These are phyloP conservation scores for Pisolithus microcarpus DNA, from an alignment of 768 basidiomycete genomes.

Conservation along the genomic window DNA sequence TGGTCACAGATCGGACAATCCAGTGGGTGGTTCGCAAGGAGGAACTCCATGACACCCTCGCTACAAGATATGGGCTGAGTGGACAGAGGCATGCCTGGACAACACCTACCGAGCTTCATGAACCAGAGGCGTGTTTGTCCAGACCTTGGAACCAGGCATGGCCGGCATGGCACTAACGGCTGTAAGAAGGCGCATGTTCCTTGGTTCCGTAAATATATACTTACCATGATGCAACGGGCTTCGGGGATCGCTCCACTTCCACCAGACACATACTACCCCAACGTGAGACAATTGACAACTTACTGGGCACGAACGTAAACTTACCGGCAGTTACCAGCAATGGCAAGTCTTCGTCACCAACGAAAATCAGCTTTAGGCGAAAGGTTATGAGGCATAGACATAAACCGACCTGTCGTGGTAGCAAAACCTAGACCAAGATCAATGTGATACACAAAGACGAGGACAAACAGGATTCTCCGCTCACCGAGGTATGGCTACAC, in stretches of 20 bases:
- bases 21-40: conserved; percentile 94
- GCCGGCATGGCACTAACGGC: conserved; percentile 85
- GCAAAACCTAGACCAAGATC: conserved; percentile 50
- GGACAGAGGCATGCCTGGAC: background rate
- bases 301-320: conserved; percentile 19
- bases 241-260: conserved; percentile 92
- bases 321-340: conserved; percentile 95
- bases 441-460: conserved; percentile 4
- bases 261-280: conserved; percentile 88
- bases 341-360: conserved; percentile 59
- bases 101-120: conserved; percentile 69
- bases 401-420: conserved; percentile 71
- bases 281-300: conserved; percentile 1
- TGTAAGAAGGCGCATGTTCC: background rate
- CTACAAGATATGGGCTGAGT: conserved; percentile 32
- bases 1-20: conserved; percentile 99
- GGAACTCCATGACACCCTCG: conserved; percentile 98
- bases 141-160: conserved; percentile 89
- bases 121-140: conserved; percentile 86
- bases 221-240: conserved; percentile 91
- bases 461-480: conserved; percentile 10
- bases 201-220: conserved; percentile 10
- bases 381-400: background rate
- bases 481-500: conserved; percentile 72
- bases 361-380: conserved; percentile 1